phyloP scores from a whole-genome alignment of 2,329 filamentous ascomycete genomes.

The Juglanconis juglandina region DNA sequence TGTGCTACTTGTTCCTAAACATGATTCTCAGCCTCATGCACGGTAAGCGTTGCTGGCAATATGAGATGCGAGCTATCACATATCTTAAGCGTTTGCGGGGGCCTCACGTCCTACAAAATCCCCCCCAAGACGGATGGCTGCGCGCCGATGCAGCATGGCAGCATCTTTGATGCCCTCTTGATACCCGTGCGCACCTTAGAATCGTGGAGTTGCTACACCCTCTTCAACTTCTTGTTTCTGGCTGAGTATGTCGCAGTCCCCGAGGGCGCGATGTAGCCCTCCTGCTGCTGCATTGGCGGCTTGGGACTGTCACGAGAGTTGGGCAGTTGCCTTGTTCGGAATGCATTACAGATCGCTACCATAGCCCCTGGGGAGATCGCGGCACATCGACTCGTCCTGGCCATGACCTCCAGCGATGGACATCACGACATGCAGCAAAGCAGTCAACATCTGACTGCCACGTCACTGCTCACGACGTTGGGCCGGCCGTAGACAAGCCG shows the following conservation, averaged over 20 bases:
- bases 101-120: background rate
- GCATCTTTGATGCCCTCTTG: background rate
- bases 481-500: background rate
- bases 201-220: conserved; percentile 3
- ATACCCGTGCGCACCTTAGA: background rate
- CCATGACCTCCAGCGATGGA: background rate
- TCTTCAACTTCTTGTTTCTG: background rate
- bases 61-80: conserved; percentile 13
- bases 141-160: background rate
- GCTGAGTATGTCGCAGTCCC: background rate
- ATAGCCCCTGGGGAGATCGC: conserved; percentile 3
- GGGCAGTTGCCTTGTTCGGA: conserved; percentile 6
- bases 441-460: background rate
- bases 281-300: background rate
- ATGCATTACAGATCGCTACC: conserved; percentile 15
- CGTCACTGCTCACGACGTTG: background rate
- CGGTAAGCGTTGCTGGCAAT: background rate
- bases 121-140: background rate
- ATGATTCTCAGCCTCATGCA: conserved; percentile 16
- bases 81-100: conserved; percentile 8
- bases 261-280: conserved; percentile 7
- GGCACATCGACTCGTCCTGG: conserved; percentile 5
- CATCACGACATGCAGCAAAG: conserved; percentile 1
- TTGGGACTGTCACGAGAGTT: background rate
- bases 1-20: conserved; percentile 8